phyloP scores from a whole-genome alignment of 164 flowering plant genomes.

The Cinnamomum micranthum region DNA sequence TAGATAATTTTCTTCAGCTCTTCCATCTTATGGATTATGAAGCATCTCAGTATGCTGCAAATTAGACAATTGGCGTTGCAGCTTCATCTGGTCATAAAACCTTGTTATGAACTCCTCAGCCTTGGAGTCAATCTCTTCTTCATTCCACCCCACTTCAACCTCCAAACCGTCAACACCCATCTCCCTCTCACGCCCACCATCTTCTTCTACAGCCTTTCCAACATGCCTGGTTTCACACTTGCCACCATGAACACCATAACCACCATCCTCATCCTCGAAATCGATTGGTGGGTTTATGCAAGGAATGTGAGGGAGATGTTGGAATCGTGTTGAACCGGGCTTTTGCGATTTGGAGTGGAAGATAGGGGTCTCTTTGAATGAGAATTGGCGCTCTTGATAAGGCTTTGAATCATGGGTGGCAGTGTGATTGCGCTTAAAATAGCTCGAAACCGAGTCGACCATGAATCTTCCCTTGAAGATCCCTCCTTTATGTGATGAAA shows the following conservation, averaged over 20 bases:
- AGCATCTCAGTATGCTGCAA: conserved; percentile 35
- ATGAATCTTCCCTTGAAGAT: conserved; percentile 42
- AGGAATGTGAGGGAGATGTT: conserved; percentile 53
- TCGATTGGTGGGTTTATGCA: conserved; percentile 52
- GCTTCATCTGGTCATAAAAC: conserved; percentile 58
- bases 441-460: conserved; percentile 42
- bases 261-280: conserved; percentile 22
- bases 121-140: conserved; percentile 50
- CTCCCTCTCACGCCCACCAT: neutral
- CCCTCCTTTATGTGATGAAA: conserved; percentile 77
- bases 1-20: neutral
- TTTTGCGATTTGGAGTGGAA: conserved; percentile 57
- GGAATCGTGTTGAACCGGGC: conserved; percentile 51
- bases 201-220: conserved; percentile 16
- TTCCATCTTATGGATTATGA: conserved; percentile 7
- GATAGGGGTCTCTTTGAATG: conserved; percentile 76
- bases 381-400: conserved; percentile 64
- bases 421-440: conserved; percentile 34
- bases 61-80: conserved; percentile 63
- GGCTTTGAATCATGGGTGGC: conserved; percentile 15
- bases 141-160: conserved; percentile 10
- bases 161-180: conserved; percentile 6
- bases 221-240: conserved; percentile 2
- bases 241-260: conserved; percentile 1
- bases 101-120: conserved; percentile 70